Evolutionary conservation across 2,329 filamentous ascomycete species (phyloP).

Genomic region (Ilyonectria sp.): DNA sequence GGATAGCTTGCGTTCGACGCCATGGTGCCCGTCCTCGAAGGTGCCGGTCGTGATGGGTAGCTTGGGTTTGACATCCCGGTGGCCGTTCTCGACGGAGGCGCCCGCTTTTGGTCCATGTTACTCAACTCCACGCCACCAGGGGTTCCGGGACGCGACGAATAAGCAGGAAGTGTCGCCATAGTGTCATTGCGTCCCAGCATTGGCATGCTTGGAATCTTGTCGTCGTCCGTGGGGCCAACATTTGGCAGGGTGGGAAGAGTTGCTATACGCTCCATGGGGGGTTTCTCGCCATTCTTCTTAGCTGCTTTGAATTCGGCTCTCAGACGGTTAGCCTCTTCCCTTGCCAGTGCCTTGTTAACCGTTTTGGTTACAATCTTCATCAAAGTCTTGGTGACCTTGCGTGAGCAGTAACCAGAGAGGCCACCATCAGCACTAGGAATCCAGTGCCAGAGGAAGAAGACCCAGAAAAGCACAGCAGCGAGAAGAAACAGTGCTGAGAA

Average conservation of each 20-base stretch:
- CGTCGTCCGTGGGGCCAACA: conserved; percentile 53
- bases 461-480: conserved; percentile 83
- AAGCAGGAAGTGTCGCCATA: conserved; percentile 72
- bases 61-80: conserved; percentile 73
- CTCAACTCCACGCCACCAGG: conserved; percentile 68
- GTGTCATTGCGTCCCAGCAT: conserved; percentile 73
- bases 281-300: conserved; percentile 68
- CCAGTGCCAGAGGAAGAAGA: conserved; percentile 93
- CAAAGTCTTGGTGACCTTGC: conserved; percentile 90
- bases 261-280: conserved; percentile 69
- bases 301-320: conserved; percentile 67
- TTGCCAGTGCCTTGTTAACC: conserved; percentile 89
- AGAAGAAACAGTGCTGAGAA: conserved; percentile 83
- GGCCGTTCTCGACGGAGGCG: conserved; percentile 60
- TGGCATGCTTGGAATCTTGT: conserved; percentile 72
- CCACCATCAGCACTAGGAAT: conserved; percentile 87
- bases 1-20: conserved; percentile 74
- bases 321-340: conserved; percentile 76
- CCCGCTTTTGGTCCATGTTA: conserved; percentile 67
- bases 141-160: conserved; percentile 72
- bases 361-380: conserved; percentile 88
- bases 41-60: conserved; percentile 58
- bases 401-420: conserved; percentile 87
- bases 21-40: conserved; percentile 67
- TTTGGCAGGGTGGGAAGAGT: conserved; percentile 76